phyloP scores from a whole-genome alignment of 805 yeast species.

The Sugiyamaella chiloensis region DNA sequence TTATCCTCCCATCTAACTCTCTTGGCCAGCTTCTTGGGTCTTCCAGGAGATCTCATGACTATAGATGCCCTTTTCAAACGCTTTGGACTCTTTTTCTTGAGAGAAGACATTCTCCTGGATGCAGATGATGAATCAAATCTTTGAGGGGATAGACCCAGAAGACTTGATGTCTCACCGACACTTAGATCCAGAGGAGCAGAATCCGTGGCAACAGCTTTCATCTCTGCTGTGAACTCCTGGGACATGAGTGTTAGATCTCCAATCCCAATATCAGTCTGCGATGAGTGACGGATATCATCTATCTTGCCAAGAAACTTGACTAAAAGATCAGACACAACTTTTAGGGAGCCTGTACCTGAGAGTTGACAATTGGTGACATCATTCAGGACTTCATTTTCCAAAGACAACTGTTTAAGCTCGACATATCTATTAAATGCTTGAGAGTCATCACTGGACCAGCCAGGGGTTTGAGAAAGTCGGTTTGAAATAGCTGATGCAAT shows the following conservation, averaged over 20 bases:
- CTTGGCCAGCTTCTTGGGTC: constrained; percentile 21
- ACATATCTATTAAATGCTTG: constrained; percentile 17
- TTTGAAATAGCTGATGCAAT: neutral
- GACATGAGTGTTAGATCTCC: constrained; percentile 6
- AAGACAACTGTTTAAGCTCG: constrained; percentile 10
- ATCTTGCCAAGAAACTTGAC: constrained; percentile 5
- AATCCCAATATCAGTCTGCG: neutral
- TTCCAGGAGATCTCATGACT: constrained; percentile 14
- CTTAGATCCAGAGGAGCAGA: neutral
- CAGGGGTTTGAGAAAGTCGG: constrained; percentile 15
- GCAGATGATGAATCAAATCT: neutral
- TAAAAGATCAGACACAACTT: constrained; percentile 4
- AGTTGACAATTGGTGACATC: neutral
- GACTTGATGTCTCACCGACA: neutral
- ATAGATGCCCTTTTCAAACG: constrained; percentile 4
- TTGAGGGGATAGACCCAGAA: neutral
- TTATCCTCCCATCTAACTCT: constrained; percentile 29
- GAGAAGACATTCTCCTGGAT: constrained; percentile 9
- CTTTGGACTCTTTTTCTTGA: constrained; percentile 8
- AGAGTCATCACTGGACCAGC: constrained; percentile 21
- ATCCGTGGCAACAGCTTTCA: neutral
- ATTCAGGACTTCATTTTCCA: constrained; percentile 10
- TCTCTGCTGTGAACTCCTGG: constrained; percentile 4
- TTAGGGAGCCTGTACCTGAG: constrained; percentile 5
- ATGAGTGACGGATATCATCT: neutral